Evolutionary conservation across 2,329 filamentous ascomycete species (phyloP).

Genomic region (Fusarium avenaceum): DNA sequence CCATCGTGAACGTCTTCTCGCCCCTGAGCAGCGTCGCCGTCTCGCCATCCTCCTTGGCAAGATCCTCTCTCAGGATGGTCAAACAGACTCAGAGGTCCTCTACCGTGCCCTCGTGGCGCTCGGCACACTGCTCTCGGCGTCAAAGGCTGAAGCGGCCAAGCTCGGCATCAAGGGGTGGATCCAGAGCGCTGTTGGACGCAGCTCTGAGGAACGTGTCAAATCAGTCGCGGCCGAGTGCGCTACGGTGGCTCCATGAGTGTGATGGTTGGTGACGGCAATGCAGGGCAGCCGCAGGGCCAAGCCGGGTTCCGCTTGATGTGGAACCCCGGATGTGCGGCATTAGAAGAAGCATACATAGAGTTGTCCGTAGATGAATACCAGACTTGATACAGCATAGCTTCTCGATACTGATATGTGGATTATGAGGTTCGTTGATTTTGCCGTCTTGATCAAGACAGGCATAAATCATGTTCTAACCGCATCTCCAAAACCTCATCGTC

Average conservation of each 20-base stretch:
- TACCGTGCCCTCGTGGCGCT: constrained; percentile 86
- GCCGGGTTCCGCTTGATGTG: constrained; percentile 15
- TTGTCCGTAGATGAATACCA: constrained; percentile 23
- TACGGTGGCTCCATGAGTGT: constrained; percentile 35
- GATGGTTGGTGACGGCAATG: constrained; percentile 19
- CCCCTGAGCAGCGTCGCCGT: constrained; percentile 51
- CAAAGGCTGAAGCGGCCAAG: constrained; percentile 58
- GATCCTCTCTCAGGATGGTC: constrained; percentile 68
- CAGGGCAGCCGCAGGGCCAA: constrained; percentile 25
- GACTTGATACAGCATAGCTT: neutral
- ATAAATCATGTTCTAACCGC: neutral
- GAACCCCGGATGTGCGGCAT: constrained; percentile 18
- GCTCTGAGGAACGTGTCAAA: constrained; percentile 61
- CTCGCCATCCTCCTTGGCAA: constrained; percentile 73
- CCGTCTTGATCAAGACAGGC: neutral
- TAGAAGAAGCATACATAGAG: constrained; percentile 25
- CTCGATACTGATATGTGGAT: neutral
- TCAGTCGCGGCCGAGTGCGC: constrained; percentile 46
- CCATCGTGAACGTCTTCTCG: constrained; percentile 58
- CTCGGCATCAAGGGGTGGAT: constrained; percentile 60
- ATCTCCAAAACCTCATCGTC: neutral
- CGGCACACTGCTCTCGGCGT: constrained; percentile 78
- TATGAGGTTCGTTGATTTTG: neutral
- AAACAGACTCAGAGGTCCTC: constrained; percentile 83
- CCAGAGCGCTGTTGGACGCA: constrained; percentile 58